Evolutionary conservation across 805 yeast genomes (phyloP), one percentile per base, ranked within the genome.

Genomic region (Lachancea kluyveri): DNA sequence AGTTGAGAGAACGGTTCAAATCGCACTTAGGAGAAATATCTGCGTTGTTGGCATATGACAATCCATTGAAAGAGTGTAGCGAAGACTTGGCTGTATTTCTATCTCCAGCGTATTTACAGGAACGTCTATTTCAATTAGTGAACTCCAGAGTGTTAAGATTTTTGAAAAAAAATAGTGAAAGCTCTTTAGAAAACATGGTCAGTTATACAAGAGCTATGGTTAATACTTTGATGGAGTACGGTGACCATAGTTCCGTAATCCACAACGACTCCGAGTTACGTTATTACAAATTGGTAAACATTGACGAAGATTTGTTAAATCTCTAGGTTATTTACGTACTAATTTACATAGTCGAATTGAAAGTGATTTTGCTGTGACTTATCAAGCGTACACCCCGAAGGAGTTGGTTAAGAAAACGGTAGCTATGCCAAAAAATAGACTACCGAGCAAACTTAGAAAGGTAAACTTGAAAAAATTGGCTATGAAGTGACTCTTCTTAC

Each of bases 1-100:
- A 43, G 9, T 36, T 48, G 3, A 54, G 60, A n/a, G 41, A 53
- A 3, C 46, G 46, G n/a, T 59, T 62, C 24, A 59, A 55, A 18
- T 53, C 56, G 6, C 57, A 59, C 37, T 45, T 77, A 18, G 59
- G 63, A 23, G 68, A 70, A 25, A 59, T 75, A 0, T 70, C 74
- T 6, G 59, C 73, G 3, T 50, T 77, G 17, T 47, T 77, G 27
- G 77, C 79, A 3, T 76, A 67, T 40, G 65, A 66, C 7, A 60
- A 74, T 31, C 79, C 79, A 1, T 50, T 67, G 4, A 51, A 48
- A 7, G 67, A 63, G 19, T 60, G 54, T 4, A 52, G 54, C 13
- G 48, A 43, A 4, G 59, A 52, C 17, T 23, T 54, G 11, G 31
- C 50, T 2, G 33, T 35, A 6, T 52, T 44, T 24, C 27, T 57